Percentiles rank a stretch among this genome's conserved stretches.
Conservation (phyloP, 805 yeast genomes). For the Candida orba region DNA sequence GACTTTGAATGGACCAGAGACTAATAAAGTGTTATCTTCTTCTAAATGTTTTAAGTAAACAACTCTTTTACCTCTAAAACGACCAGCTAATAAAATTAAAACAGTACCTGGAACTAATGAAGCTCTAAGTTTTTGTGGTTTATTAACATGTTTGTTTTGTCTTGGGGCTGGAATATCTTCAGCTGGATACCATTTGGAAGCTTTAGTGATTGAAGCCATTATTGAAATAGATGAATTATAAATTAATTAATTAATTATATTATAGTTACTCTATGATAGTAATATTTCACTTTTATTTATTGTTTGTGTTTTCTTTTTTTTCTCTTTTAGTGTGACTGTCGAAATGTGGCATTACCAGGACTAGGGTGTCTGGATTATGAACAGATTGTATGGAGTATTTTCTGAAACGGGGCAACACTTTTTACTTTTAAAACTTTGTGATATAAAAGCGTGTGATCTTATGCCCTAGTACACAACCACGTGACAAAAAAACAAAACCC, state of each 20-base stretch:
- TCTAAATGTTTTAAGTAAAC: slow-evolving; percentile 94
- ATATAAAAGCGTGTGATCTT: background rate
- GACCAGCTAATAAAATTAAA: slow-evolving; percentile 94
- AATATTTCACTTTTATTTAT: background rate
- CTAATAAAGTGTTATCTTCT: slow-evolving; percentile 89
- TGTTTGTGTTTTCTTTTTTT: background rate
- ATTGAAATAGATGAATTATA: background rate
- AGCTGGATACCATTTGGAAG: slow-evolving; percentile 92
- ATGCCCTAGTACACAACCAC: slow-evolving; percentile 1
- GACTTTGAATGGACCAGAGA: slow-evolving; percentile 98
- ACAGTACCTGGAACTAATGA: slow-evolving; percentile 98
- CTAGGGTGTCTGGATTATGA: background rate
- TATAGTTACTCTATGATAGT: no score
- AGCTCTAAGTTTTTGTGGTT: slow-evolving; percentile 93
- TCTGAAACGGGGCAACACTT: background rate
- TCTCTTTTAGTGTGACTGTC: background rate
- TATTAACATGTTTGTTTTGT: slow-evolving; percentile 83
- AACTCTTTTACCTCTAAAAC: slow-evolving; percentile 99
- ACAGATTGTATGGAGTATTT: background rate
- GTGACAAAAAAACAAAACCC: background rate
- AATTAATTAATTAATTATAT: no score
- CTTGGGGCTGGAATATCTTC: slow-evolving; percentile 84
- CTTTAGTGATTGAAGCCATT: slow-evolving; percentile 32
- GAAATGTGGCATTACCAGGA: background rate
- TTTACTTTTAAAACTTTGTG: background rate